Conservation (phyloP, 169 alveolate genomes). For the Plasmodium adleri region DNA sequence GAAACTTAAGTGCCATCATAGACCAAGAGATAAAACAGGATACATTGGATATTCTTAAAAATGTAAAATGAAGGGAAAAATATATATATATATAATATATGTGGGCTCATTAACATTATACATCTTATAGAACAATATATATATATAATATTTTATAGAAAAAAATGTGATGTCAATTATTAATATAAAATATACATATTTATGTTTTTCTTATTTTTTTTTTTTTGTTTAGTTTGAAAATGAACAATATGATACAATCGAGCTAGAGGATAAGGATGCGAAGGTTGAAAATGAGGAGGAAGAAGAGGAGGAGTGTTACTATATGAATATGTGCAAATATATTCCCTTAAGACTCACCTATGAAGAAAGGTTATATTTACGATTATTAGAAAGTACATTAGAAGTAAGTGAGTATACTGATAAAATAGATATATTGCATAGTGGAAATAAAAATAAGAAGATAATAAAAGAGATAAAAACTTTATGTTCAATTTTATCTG, state of each 20-base stretch:
- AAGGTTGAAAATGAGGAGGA: conserved; percentile 27
- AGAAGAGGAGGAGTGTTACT: conserved; percentile 56
- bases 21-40: conserved; percentile 54
- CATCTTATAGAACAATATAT: background rate
- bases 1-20: conserved; percentile 46
- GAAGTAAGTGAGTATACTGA: conserved; percentile 93
- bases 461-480: conserved; percentile 89
- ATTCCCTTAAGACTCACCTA: conserved; percentile 80
- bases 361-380: conserved; percentile 88
- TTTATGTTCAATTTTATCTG: conserved; percentile 91
- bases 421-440: conserved; percentile 87
- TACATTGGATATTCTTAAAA: conserved; percentile 44
- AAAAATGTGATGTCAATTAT: too few species aligned
- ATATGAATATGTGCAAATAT: conserved; percentile 72
- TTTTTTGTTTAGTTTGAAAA: conserved; percentile 57
- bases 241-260: conserved; percentile 69
- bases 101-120: background rate
- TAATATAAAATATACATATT: too few species aligned
- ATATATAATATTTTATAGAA: too few species aligned
- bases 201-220: conserved; percentile 5
- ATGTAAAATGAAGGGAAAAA: conserved; percentile 12
- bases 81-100: conserved; percentile 14
- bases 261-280: conserved; percentile 22
- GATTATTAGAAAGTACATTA: conserved; percentile 90
- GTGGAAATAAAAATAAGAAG: conserved; percentile 84